A percentile compares a stretch with the other conserved stretches of the same genome.
Conservation (phyloP, 495 filamentous ascomycete genomes). For the Aspergillus leporis region DNA sequence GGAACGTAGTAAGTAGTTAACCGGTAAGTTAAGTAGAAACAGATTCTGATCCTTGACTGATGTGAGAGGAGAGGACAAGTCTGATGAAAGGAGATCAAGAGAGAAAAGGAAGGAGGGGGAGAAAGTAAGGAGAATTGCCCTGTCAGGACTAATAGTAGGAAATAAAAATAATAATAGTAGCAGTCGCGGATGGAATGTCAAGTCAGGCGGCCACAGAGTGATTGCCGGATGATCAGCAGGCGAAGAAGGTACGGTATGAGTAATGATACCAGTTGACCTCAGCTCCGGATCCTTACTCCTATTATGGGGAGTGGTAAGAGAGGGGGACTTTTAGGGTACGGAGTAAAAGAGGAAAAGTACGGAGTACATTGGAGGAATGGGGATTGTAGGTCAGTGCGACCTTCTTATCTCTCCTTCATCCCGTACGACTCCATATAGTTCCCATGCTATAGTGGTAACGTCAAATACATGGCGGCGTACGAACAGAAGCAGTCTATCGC, state of each 20-base stretch:
- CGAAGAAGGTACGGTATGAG: slow-evolving; percentile 9
- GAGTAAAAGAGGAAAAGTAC: neutral
- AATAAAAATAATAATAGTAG: slow-evolving; percentile 7
- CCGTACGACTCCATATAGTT: neutral
- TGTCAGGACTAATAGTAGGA: slow-evolving; percentile 16
- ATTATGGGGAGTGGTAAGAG: neutral
- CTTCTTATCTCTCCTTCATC: slow-evolving; percentile 12
- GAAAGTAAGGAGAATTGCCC: slow-evolving; percentile 10
- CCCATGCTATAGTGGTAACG: neutral
- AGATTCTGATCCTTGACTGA: neutral
- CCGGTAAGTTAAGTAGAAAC: neutral
- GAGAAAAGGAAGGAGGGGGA: slow-evolving; percentile 13
- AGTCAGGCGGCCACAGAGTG: slow-evolving; percentile 18
- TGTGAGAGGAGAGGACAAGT: slow-evolving; percentile 7
- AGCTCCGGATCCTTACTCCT: slow-evolving; percentile 1
- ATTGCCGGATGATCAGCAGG: slow-evolving; percentile 13
- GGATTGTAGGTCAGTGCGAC: slow-evolving; percentile 4
- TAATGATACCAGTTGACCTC: neutral
- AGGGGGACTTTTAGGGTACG: neutral
- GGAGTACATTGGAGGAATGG: neutral
- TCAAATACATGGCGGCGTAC: neutral
- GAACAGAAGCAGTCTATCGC: slow-evolving; percentile 11
- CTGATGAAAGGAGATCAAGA: slow-evolving; percentile 16
- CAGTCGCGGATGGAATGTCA: slow-evolving; percentile 17
- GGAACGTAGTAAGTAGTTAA: slow-evolving; percentile 9